phyloP scores from a whole-genome alignment of 116 monocot species.

The Papilionanthe hybrid region DNA sequence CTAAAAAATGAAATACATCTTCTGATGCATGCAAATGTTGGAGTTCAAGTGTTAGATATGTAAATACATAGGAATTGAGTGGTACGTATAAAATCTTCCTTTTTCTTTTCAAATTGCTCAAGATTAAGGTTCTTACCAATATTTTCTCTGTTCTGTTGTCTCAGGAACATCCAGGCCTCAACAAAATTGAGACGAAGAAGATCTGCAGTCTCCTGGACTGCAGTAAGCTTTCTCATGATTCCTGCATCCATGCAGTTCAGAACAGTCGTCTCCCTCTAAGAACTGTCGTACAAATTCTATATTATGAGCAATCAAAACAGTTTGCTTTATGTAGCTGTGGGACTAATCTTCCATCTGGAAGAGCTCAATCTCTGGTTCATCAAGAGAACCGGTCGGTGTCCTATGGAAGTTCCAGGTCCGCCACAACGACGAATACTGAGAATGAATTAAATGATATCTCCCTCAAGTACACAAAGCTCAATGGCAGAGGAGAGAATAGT shows the following conservation, averaged over 20 bases:
- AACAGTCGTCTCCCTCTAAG: slow-evolving; percentile 64
- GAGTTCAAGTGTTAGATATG: too few species aligned
- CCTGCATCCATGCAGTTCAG: slow-evolving; percentile 55
- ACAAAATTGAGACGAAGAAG: slow-evolving; percentile 55
- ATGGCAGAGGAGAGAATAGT: slow-evolving; percentile 9
- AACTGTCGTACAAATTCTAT: slow-evolving; percentile 51
- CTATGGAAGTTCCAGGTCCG: slow-evolving; percentile 65
- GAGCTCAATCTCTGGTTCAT: slow-evolving; percentile 9
- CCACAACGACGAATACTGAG: slow-evolving; percentile 55
- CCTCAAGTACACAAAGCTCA: slow-evolving; percentile 17
- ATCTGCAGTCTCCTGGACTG: slow-evolving; percentile 61
- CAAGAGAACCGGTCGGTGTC: slow-evolving; percentile 28
- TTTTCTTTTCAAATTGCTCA: too few species aligned
- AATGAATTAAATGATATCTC: slow-evolving; percentile 53
- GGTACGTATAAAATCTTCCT: too few species aligned
- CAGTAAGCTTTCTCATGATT: slow-evolving; percentile 53
- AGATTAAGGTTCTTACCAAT: neutral
- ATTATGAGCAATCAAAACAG: slow-evolving; percentile 44
- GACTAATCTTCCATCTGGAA: slow-evolving; percentile 11
- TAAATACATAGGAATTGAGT: too few species aligned
- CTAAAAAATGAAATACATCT: too few species aligned
- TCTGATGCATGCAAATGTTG: too few species aligned
- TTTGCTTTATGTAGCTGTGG: slow-evolving; percentile 8
- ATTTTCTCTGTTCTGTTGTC: neutral
- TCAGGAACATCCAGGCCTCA: slow-evolving; percentile 53